These are phyloP conservation scores for Chalaropsis ovoidea DNA, from an alignment of 2,329 filamentous ascomycete genomes.

Conservation along the genomic window DNA sequence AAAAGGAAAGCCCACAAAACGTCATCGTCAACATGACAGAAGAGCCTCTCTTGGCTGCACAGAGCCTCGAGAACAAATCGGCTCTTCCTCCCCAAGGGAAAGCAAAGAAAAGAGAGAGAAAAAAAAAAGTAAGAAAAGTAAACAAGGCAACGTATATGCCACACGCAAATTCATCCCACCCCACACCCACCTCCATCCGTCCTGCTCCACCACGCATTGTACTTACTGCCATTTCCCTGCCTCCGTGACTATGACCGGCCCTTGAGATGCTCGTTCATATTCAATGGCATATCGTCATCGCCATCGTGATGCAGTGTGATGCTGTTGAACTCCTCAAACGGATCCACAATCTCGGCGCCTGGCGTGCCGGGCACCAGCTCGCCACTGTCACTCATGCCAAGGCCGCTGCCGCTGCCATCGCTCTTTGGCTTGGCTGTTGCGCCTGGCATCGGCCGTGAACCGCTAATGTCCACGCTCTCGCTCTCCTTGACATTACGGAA, in stretches of 20 bases:
- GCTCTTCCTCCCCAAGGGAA: conserved; percentile 5
- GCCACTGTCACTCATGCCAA: conserved; percentile 48
- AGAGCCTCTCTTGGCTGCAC: neutral
- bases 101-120: conserved; percentile 5
- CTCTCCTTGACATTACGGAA: conserved; percentile 98
- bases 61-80: neutral
- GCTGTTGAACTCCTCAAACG: conserved; percentile 97
- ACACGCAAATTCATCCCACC: neutral
- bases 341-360: conserved; percentile 70
- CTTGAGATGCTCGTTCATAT: conserved; percentile 30
- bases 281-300: conserved; percentile 49
- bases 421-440: conserved; percentile 21
- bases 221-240: neutral
- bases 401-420: conserved; percentile 3
- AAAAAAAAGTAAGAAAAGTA: conserved; percentile 3
- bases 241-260: conserved; percentile 24
- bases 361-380: conserved; percentile 86
- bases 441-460: conserved; percentile 39
- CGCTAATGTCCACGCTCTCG: conserved; percentile 78
- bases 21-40: conserved; percentile 18
- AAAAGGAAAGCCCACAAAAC: conserved; percentile 27
- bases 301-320: conserved; percentile 95
- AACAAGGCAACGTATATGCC: neutral
- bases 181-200: neutral
- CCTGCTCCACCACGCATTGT: neutral